A percentile compares a stretch with the other conserved stretches of the same genome.
These are phyloP conservation scores for Delonix regia DNA, from an alignment of 306 rosid species.

Conservation along the genomic window DNA sequence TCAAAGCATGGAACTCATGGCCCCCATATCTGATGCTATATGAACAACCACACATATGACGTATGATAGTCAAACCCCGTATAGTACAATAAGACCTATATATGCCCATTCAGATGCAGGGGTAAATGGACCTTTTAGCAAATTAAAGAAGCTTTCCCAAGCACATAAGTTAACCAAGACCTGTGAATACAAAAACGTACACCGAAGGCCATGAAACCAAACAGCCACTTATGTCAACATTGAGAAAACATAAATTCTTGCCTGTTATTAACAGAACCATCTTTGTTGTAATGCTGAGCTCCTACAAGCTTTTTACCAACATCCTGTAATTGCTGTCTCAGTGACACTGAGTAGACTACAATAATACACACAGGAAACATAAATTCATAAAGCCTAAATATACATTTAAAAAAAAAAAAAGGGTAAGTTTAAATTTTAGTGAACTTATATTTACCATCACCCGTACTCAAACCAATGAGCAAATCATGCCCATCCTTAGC, in stretches of 20 bases:
- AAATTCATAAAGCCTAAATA: slow-evolving; percentile 45
- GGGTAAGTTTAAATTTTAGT: slow-evolving; percentile 12
- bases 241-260: slow-evolving; percentile 40
- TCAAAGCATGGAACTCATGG: not conserved
- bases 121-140: not conserved
- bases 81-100: not conserved
- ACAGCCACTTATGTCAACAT: slow-evolving; percentile 18
- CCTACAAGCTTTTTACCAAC: slow-evolving; percentile 96
- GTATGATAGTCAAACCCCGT: not conserved
- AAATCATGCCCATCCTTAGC: slow-evolving; percentile 98
- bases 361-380: slow-evolving; percentile 42
- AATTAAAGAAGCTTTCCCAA: not conserved
- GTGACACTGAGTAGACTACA: slow-evolving; percentile 95
- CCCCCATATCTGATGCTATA: not conserved
- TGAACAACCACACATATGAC: not conserved
- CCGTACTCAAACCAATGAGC: slow-evolving; percentile 83
- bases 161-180: not conserved
- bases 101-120: not conserved
- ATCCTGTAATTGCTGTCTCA: slow-evolving; percentile 99
- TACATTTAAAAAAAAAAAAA: slow-evolving; percentile 6
- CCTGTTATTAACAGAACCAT: slow-evolving; percentile 93
- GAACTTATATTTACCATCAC: slow-evolving; percentile 79
- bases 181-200: not conserved
- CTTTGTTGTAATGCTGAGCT: slow-evolving; percentile 95
- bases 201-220: slow-evolving; percentile 7